These are phyloP conservation scores for Sporothrix inflata DNA, from an alignment of 2,329 filamentous ascomycete species.

Conservation along the genomic window DNA sequence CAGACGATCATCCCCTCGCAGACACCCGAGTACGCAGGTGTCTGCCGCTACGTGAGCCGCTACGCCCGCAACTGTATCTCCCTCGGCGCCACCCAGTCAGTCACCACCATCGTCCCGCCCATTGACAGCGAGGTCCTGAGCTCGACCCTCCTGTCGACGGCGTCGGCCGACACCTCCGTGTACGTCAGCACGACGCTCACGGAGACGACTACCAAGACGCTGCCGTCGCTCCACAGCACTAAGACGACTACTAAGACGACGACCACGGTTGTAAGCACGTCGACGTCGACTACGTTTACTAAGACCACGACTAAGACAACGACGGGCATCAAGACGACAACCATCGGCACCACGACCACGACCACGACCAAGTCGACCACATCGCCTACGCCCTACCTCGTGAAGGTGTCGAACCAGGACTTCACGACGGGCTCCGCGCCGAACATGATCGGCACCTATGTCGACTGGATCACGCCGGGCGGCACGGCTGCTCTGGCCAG, in stretches of 20 bases:
- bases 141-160: slow-evolving; percentile 19
- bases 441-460: neutral
- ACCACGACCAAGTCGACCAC: slow-evolving; percentile 12
- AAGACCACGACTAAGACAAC: slow-evolving; percentile 8
- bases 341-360: slow-evolving; percentile 20
- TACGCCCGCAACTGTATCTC: slow-evolving; percentile 6
- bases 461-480: neutral
- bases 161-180: neutral
- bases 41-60: neutral
- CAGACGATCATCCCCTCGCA: neutral
- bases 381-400: slow-evolving; percentile 15
- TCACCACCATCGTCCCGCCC: neutral
- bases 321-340: neutral
- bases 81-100: neutral
- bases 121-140: neutral
- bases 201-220: slow-evolving; percentile 17
- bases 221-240: slow-evolving; percentile 24
- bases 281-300: slow-evolving; percentile 17
- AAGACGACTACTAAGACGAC: neutral
- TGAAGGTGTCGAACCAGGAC: neutral
- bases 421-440: neutral
- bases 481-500: neutral
- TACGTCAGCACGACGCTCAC: slow-evolving; percentile 18
- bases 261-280: neutral
- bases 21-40: slow-evolving; percentile 1